These are phyloP conservation scores for Candida ipomoeae DNA, from an alignment of 805 yeast species.

Conservation along the genomic window DNA sequence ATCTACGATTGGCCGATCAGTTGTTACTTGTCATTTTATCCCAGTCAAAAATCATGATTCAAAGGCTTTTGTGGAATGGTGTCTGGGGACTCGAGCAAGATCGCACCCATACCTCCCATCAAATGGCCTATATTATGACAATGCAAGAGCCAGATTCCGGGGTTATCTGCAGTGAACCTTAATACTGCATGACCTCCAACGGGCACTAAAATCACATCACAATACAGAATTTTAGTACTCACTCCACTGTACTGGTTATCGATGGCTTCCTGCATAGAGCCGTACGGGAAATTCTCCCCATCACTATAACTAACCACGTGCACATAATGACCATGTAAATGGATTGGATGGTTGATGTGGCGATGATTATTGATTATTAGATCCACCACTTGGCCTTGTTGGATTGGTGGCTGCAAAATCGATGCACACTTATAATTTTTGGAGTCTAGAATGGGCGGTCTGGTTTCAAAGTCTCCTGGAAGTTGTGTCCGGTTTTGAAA, in stretches of 20 bases:
- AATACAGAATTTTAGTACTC: conserved; percentile 19
- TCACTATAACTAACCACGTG: conserved; percentile 25
- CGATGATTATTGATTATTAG: conserved; percentile 27
- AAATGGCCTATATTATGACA: conserved; percentile 35
- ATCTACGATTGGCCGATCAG: too few species aligned
- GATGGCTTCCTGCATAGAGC: conserved; percentile 24
- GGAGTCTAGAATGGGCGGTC: conserved; percentile 18
- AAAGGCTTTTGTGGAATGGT: conserved; percentile 3
- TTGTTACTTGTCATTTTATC: too few species aligned
- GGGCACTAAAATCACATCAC: conserved; percentile 26
- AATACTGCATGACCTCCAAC: conserved; percentile 32
- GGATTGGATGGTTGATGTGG: conserved; percentile 31
- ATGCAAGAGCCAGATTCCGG: conserved; percentile 30
- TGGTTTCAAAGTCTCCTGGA: conserved; percentile 21
- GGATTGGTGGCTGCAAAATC: conserved; percentile 14
- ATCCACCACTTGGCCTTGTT: conserved; percentile 29
- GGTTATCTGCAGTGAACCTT: conserved; percentile 30
- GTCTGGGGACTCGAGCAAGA: conserved; percentile 16
- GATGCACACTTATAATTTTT: not conserved
- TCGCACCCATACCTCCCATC: conserved; percentile 28
- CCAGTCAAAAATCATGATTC: not conserved
- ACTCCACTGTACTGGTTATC: conserved; percentile 11
- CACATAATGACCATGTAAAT: conserved; percentile 33
- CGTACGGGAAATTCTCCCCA: conserved; percentile 21
- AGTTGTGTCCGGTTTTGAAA: conserved; percentile 19